A percentile compares a stretch with the other conserved stretches of the same genome.
These are phyloP conservation scores for Pezicula neosporulosa DNA, from an alignment of 2,329 filamentous ascomycete species.

Conservation along the genomic window DNA sequence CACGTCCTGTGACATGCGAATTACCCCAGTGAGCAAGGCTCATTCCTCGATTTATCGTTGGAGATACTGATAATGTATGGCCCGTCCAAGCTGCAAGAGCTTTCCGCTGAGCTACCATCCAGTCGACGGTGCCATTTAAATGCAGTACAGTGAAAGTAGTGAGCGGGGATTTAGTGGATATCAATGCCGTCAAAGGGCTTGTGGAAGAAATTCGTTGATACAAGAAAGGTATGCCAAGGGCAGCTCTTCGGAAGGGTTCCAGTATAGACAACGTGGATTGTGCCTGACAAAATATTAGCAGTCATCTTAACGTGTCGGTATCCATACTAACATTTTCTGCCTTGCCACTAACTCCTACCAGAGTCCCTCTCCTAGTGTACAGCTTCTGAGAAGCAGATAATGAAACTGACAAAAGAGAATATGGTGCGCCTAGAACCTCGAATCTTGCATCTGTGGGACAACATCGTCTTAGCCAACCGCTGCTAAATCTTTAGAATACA, in stretches of 20 bases:
- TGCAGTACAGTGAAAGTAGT: slow-evolving; percentile 86
- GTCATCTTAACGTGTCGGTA: neutral
- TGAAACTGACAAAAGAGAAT: slow-evolving; percentile 89
- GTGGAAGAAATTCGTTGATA: slow-evolving; percentile 90
- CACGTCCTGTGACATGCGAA: slow-evolving; percentile 82
- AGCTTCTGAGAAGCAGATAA: slow-evolving; percentile 91
- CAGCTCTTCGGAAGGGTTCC: slow-evolving; percentile 74
- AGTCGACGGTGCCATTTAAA: slow-evolving; percentile 91
- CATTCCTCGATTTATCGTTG: slow-evolving; percentile 71
- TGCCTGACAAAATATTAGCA: slow-evolving; percentile 48
- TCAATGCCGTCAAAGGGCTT: slow-evolving; percentile 80
- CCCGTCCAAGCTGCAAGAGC: slow-evolving; percentile 96
- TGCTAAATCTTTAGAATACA: neutral
- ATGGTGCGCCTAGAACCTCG: slow-evolving; percentile 86
- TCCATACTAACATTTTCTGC: slow-evolving; percentile 70
- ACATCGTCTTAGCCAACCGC: slow-evolving; percentile 3
- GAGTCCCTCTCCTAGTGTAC: slow-evolving; percentile 85
- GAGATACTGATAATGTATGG: slow-evolving; percentile 73
- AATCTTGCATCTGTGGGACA: slow-evolving; percentile 76
- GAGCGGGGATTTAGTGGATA: slow-evolving; percentile 81
- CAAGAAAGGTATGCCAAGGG: slow-evolving; percentile 86
- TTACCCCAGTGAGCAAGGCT: slow-evolving; percentile 88
- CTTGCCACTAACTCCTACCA: slow-evolving; percentile 87
- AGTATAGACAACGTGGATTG: slow-evolving; percentile 87
- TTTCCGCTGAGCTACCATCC: slow-evolving; percentile 85